Conservation (phyloP, 1,284 basidiomycete species). For the Heterobasidion annosum region DNA sequence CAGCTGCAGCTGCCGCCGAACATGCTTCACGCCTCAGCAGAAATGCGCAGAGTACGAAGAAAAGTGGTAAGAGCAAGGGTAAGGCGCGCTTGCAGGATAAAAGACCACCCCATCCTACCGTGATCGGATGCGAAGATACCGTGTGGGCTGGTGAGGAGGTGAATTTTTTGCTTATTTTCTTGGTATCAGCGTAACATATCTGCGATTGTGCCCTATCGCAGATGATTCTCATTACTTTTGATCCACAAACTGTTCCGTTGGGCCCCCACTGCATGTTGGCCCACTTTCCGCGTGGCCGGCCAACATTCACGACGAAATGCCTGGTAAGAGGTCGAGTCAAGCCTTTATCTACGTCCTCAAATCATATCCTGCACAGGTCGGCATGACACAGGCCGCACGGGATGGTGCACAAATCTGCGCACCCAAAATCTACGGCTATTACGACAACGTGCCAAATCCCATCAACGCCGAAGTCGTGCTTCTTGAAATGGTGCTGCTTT, state of each 20-base stretch:
- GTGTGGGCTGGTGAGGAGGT: slow-evolving; percentile 15
- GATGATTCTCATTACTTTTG: slow-evolving; percentile 17
- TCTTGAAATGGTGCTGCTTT: slow-evolving; percentile 12
- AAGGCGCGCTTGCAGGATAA: slow-evolving; percentile 9
- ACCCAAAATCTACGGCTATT: slow-evolving; percentile 17
- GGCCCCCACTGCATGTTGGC: slow-evolving; percentile 15
- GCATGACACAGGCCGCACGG: slow-evolving; percentile 15
- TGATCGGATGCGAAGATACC: slow-evolving; percentile 12
- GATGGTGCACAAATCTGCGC: slow-evolving; percentile 11
- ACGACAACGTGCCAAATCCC: slow-evolving; percentile 14
- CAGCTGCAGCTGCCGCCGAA: slow-evolving; percentile 13
- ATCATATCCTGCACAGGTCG: slow-evolving; percentile 11
- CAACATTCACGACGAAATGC: slow-evolving; percentile 14
- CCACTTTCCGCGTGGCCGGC: slow-evolving; percentile 15
- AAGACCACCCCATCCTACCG: slow-evolving; percentile 4
- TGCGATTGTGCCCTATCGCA: slow-evolving; percentile 1
- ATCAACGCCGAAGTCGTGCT: slow-evolving; percentile 17
- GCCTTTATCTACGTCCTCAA: background rate
- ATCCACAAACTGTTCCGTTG: slow-evolving; percentile 14
- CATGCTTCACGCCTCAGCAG: slow-evolving; percentile 10
- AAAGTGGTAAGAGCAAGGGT: slow-evolving; percentile 8
- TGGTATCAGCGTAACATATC: background rate
- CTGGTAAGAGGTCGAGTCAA: slow-evolving; percentile 10
- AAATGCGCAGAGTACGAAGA: background rate
- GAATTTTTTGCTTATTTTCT: background rate